Conservation (phyloP, 345 rosid species). For the Brassica incana region DNA sequence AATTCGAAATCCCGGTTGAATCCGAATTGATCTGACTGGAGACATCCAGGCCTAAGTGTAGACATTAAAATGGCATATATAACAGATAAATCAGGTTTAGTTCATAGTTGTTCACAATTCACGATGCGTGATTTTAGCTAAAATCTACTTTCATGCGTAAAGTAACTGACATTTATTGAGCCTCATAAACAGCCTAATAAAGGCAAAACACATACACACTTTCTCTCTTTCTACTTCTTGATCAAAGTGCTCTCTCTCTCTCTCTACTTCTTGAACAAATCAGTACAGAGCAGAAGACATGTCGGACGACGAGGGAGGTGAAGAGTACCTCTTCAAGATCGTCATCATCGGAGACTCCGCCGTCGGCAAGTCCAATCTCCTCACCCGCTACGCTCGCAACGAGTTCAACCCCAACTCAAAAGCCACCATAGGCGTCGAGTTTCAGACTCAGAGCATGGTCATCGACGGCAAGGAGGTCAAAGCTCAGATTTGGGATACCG, state of each 20-base stretch:
- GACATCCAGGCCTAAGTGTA: no score
- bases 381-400: slow-evolving; percentile 88
- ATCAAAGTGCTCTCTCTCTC: neutral
- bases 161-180: neutral
- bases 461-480: slow-evolving; percentile 84
- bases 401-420: slow-evolving; percentile 90
- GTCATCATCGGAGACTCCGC: slow-evolving; percentile 93
- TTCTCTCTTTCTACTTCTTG: neutral
- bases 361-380: slow-evolving; percentile 84
- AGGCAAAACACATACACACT: neutral
- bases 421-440: slow-evolving; percentile 94
- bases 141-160: neutral
- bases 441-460: slow-evolving; percentile 84
- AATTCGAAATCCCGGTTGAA: neutral
- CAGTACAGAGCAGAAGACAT: slow-evolving; percentile 28
- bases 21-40: no score
- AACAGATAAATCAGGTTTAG: neutral
- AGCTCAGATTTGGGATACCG: slow-evolving; percentile 99
- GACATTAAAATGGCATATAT: neutral
- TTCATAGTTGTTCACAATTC: neutral
- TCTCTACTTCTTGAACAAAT: neutral
- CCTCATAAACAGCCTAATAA: neutral
- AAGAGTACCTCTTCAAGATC: slow-evolving; percentile 84
- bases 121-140: neutral
- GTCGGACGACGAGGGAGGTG: slow-evolving; percentile 68